A percentile compares a stretch with the other conserved stretches of the same genome.
These are phyloP conservation scores for Thalassiosira allenii DNA, from an alignment of 352 stramenopile species.

Conservation along the genomic window DNA sequence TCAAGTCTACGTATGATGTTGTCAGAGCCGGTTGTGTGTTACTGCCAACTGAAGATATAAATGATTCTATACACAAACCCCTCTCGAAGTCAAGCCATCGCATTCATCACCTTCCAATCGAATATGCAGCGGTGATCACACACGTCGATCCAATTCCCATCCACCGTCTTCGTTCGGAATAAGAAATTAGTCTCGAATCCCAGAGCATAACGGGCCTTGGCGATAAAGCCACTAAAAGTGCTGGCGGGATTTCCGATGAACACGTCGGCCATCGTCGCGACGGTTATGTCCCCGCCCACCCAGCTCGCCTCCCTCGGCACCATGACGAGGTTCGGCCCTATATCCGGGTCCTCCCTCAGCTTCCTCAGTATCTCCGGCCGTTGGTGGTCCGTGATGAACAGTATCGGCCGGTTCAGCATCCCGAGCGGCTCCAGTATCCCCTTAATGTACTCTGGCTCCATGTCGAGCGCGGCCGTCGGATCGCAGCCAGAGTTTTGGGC, in stretches of 20 bases:
- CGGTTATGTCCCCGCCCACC: constrained; percentile 23
- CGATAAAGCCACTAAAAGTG: constrained; percentile 25
- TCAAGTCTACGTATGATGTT: background rate
- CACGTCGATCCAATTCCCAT: constrained; percentile 8
- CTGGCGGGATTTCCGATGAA: constrained; percentile 32
- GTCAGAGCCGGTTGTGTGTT: background rate
- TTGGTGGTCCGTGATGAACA: constrained; percentile 31
- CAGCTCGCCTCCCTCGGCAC: constrained; percentile 11
- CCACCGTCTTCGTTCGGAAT: background rate
- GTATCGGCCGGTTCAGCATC: constrained; percentile 19
- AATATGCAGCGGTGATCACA: constrained; percentile 18
- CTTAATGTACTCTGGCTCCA: constrained; percentile 29
- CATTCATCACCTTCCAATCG: constrained; percentile 8
- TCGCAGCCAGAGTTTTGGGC: constrained; percentile 6
- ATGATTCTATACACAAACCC: background rate
- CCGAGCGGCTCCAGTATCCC: constrained; percentile 6
- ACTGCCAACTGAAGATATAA: background rate
- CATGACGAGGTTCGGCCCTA: background rate
- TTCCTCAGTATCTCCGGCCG: constrained; percentile 13
- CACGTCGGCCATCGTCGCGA: constrained; percentile 10
- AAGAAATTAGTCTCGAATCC: constrained; percentile 12
- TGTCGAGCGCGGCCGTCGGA: constrained; percentile 12
- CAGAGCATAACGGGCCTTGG: constrained; percentile 20
- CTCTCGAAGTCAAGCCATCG: constrained; percentile 2
- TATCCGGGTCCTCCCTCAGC: constrained; percentile 15